phyloP scores from a whole-genome alignment of 2,329 filamentous ascomycete species.

The Diaporthe destruens region DNA sequence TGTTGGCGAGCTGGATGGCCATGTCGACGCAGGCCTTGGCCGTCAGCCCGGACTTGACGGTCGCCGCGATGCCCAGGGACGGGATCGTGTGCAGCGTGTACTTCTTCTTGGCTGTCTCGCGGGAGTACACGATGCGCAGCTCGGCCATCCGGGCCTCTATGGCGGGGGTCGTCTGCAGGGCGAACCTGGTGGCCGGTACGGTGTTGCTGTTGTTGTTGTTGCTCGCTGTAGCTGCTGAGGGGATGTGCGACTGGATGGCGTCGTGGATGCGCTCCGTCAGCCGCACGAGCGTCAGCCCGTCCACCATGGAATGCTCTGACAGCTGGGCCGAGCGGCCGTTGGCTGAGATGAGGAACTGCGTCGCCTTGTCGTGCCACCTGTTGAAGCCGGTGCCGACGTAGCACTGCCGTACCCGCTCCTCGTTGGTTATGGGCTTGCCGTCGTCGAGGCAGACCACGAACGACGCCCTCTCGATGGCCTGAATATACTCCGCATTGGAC shows the following conservation, averaged over 20 bases:
- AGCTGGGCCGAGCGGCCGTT: constrained; percentile 45
- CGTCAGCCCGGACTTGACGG: constrained; percentile 32
- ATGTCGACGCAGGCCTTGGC: constrained; percentile 43
- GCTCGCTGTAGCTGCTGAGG: neutral
- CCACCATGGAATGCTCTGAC: constrained; percentile 45
- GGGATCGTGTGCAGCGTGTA: constrained; percentile 39
- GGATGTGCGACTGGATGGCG: constrained; percentile 37
- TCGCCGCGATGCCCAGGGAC: constrained; percentile 37
- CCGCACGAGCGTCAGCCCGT: constrained; percentile 41
- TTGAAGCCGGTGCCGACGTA: constrained; percentile 46
- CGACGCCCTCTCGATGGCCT: constrained; percentile 44
- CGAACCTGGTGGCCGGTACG: neutral
- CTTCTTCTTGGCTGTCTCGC: constrained; percentile 17
- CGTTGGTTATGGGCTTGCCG: constrained; percentile 39
- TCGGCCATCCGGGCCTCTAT: constrained; percentile 42
- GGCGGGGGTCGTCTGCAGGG: constrained; percentile 29
- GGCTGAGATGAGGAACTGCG: constrained; percentile 45
- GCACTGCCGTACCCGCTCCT: constrained; percentile 41
- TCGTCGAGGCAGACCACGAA: constrained; percentile 48
- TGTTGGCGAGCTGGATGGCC: constrained; percentile 43
- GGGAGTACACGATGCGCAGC: constrained; percentile 31
- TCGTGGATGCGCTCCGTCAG: constrained; percentile 40
- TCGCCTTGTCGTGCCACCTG: constrained; percentile 47
- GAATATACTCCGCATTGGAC: constrained; percentile 43
- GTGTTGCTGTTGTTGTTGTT: neutral